Evolutionary conservation across 1,139 yeast species (phyloP), one percentile per base, ranked within the genome.

Genomic region (Hansenula lynferdii): DNA sequence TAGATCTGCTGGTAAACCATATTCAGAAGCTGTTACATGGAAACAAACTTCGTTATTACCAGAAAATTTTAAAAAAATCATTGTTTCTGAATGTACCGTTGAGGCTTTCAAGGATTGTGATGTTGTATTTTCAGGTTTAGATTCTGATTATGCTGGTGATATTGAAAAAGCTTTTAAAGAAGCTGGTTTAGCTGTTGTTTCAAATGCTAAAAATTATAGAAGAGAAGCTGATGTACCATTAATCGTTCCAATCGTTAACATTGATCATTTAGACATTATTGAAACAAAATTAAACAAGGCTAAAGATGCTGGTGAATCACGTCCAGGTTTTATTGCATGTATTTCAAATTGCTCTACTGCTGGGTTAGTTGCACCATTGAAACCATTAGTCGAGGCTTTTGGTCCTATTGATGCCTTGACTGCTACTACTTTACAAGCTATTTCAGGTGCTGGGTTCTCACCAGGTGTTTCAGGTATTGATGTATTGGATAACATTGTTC

Each of bases 261-360:
- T 96, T n/a, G 95, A 87, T 51, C 99, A 92, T 62, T 69, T 92
- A 55, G 80, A 80, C 28, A 77, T 92, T 41, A 75, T 90, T 42
- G 84, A 78, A 54, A 67, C 75, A 42, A 78, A 76, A 56, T 69
- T 81, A 24, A 64, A 62, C 18, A 71, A 65, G 38, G 80, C 85
- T 35, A 66, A 68, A 52, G 69, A 73, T 11, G 67, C 67, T 14
- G 81, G 80, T 36, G 65, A 68, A 51, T 58, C 64, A 53, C 78
- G 70, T 53, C 80, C 80, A 37, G 99, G 98, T 30, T 85, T 76
- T 64, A 83, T 87, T 53, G 81, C 92, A 37, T 92, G 98, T 69
- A 92, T 92, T 58, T 90, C 97, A 42, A 92, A 92, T 72, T 92
- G 99, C 68, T 89, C 97, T 33, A 92, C 99, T 34, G 98, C 97